Evolutionary conservation across 2,329 filamentous ascomycete genomes (phyloP), one percentile per base, ranked within the genome.

Genomic region (Beauveria brongniartii): DNA sequence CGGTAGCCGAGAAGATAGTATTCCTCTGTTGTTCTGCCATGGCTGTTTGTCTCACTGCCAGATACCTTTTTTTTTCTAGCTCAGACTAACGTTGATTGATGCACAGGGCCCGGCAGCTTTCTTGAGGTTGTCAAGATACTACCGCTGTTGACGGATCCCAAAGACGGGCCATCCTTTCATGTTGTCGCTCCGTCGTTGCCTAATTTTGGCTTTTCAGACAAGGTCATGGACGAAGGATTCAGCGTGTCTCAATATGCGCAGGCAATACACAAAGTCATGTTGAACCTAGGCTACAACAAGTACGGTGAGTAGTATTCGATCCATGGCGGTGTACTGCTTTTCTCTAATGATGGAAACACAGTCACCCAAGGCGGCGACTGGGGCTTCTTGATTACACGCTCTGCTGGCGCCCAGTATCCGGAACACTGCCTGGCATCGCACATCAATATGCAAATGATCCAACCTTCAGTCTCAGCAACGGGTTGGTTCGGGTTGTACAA

Each of bases 11-110:
- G 65, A 77, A 1, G 75, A 76, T 22, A 84, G 84, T 1, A 82
- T 90, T 47, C 87, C 88, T 0, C 68, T 90, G 34, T 69, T 90
- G 1, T 89, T 90, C 69, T 77, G 79, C n/a, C 87, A 90, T 68
- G 86, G 86, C 16, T 89, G 82, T 76, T 62, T 66, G 72, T 68
- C 5, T 44, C 22, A 28, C 16, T 20, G 3, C 4, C 5, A 10
- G 10, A 37, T 5, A 14, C 1, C 1, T 37, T 37, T 12, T 12
- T 14, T 37, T 14, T 16, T 37, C 5, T 37, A 5, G 12, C 3
- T 8, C 34, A 43, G 26, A 47, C 44, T 52, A 26, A 43, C 12
- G 10, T 48, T 28, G 3, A 43, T 48, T 20, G 2, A 43, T 3
- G 7, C n/a, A 44, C n/a, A 73, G 72, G 84, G 83, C 88, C 88